Evolutionary conservation across 768 basidiomycete genomes (phyloP).

Genomic region (Tylopilus cervinicoccineus): DNA sequence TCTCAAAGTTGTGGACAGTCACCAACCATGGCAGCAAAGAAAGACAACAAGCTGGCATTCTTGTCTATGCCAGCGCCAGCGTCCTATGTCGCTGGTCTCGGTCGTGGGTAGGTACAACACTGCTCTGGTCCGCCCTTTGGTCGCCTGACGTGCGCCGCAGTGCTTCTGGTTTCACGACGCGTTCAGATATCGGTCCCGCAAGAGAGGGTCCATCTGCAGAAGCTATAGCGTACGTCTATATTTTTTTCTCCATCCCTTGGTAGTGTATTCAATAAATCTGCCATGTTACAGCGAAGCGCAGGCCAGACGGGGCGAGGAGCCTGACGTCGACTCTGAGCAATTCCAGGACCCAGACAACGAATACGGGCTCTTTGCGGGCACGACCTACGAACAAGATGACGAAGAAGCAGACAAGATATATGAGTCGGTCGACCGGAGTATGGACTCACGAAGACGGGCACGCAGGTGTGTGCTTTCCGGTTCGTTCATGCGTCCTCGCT

Average conservation of each 20-base stretch:
- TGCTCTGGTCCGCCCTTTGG: neutral
- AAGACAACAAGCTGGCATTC: constrained; percentile 85
- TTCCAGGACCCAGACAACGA: constrained; percentile 98
- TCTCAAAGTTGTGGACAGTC: neutral
- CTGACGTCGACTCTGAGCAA: constrained; percentile 84
- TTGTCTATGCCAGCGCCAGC: constrained; percentile 92
- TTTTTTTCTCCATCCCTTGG: neutral
- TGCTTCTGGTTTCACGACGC: constrained; percentile 96
- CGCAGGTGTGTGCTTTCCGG: constrained; percentile 63
- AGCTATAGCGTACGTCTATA: constrained; percentile 67
- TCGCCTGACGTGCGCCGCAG: constrained; percentile 36
- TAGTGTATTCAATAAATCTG: neutral
- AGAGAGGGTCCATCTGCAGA: constrained; percentile 93
- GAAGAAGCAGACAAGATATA: constrained; percentile 97
- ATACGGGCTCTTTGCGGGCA: constrained; percentile 92
- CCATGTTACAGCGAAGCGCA: constrained; percentile 68
- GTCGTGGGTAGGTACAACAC: constrained; percentile 70
- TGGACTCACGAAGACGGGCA: constrained; percentile 80
- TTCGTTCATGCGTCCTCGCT: constrained; percentile 30
- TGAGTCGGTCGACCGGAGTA: constrained; percentile 83
- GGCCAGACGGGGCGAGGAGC: constrained; percentile 81
- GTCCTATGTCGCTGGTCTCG: constrained; percentile 97
- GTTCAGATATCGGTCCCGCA: constrained; percentile 98
- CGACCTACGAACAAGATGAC: constrained; percentile 94
- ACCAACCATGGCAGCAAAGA: constrained; percentile 39